These are phyloP conservation scores for Adansonia rubrostipa DNA, from an alignment of 441 rosid genomes.

Conservation along the genomic window DNA sequence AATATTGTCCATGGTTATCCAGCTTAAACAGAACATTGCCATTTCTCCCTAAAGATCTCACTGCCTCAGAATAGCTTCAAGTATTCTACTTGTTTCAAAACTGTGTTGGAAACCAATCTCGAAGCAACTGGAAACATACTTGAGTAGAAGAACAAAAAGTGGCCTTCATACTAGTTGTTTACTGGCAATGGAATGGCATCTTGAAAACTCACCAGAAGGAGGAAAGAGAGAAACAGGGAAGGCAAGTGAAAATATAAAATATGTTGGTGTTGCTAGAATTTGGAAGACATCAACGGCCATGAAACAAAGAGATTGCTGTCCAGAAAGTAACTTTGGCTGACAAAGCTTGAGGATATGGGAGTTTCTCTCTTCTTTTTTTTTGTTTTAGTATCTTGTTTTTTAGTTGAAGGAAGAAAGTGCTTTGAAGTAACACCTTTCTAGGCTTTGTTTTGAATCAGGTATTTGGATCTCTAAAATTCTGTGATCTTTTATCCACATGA, in stretches of 20 bases:
- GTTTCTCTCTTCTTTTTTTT: neutral
- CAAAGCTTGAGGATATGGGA: neutral
- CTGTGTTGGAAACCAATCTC: neutral
- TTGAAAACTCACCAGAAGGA: neutral
- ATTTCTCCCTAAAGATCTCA: neutral
- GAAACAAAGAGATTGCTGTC: neutral
- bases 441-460: neutral
- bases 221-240: neutral
- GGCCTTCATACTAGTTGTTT: neutral
- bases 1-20: neutral
- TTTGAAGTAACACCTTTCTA: neutral
- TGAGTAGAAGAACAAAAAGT: neutral
- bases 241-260: conserved; percentile 12
- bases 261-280: neutral
- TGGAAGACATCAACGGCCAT: neutral
- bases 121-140: neutral
- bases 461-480: conserved; percentile 6
- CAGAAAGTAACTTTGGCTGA: neutral
- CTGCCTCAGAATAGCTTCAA: neutral
- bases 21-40: neutral
- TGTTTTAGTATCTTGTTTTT: neutral
- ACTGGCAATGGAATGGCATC: neutral
- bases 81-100: neutral
- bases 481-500: neutral
- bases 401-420: neutral